Conservation (phyloP, 1,284 basidiomycete species). For the Ceratobasidium sp. region DNA sequence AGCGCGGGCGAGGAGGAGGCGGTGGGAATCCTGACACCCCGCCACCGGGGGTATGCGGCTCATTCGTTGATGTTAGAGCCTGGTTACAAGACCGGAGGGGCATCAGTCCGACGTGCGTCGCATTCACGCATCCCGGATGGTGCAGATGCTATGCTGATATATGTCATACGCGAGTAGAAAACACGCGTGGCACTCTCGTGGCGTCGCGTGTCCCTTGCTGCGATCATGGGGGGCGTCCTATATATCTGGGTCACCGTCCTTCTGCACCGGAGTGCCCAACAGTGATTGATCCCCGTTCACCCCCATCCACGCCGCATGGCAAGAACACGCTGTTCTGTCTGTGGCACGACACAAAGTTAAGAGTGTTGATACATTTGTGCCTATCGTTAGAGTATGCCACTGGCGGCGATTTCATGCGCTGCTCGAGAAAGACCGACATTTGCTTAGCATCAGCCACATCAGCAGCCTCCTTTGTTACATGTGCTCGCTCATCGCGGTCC, state of each 20-base stretch:
- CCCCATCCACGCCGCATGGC: constrained; percentile 9
- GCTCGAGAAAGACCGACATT: neutral
- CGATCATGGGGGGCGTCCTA: neutral
- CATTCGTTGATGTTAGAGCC: neutral
- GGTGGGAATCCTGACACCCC: constrained; percentile 31
- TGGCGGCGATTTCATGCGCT: constrained; percentile 1
- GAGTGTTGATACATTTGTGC: neutral
- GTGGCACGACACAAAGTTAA: neutral
- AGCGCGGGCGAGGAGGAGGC: neutral
- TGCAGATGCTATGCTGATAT: constrained; percentile 3
- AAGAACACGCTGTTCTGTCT: constrained; percentile 6
- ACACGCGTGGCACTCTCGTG: constrained; percentile 18
- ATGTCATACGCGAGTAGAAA: constrained; percentile 16
- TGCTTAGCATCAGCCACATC: constrained; percentile 14
- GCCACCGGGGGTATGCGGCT: constrained; percentile 12
- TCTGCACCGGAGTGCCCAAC: neutral
- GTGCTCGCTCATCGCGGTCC: constrained; percentile 16
- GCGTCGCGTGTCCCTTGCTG: constrained; percentile 1
- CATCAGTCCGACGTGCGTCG: neutral
- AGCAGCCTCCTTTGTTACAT: constrained; percentile 16
- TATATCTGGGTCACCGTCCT: constrained; percentile 3
- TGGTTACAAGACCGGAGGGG: neutral
- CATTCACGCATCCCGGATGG: neutral
- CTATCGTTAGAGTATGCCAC: constrained; percentile 1
- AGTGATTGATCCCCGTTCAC: constrained; percentile 22